Conservation (phyloP, 2,329 filamentous ascomycete genomes). For the Colletotrichum sp. region DNA sequence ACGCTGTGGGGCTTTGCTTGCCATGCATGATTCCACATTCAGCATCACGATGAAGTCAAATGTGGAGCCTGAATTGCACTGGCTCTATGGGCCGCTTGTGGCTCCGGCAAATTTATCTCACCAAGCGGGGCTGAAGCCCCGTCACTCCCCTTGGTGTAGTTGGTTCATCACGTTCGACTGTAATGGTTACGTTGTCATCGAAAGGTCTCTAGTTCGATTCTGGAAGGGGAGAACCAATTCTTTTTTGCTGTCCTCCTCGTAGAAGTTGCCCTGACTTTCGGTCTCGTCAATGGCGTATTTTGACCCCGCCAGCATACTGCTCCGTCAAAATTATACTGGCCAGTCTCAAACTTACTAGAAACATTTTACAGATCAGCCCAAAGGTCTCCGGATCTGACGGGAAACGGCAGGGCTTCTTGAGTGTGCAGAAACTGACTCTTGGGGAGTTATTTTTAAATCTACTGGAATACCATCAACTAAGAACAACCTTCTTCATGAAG, state of each 20-base stretch:
- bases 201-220: background rate
- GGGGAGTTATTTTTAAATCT: no score
- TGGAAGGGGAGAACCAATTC: background rate
- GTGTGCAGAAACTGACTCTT: no score
- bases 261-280: background rate
- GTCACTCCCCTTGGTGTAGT: background rate
- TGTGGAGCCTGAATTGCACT: background rate
- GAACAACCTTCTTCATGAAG: background rate
- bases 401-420: no score
- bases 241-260: background rate
- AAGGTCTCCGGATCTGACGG: no score
- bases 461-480: background rate
- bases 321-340: no score
- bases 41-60: background rate
- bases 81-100: background rate
- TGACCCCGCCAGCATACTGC: background rate
- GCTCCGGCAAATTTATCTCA: accelerated
- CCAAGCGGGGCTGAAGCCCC: background rate
- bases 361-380: no score
- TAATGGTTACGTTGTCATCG: background rate
- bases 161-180: background rate
- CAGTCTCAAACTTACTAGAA: no score
- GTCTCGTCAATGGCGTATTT: accelerated
- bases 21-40: background rate
- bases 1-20: background rate